phyloP scores from a whole-genome alignment of 1,139 yeast species.

The Saccharomyces hybrid region DNA sequence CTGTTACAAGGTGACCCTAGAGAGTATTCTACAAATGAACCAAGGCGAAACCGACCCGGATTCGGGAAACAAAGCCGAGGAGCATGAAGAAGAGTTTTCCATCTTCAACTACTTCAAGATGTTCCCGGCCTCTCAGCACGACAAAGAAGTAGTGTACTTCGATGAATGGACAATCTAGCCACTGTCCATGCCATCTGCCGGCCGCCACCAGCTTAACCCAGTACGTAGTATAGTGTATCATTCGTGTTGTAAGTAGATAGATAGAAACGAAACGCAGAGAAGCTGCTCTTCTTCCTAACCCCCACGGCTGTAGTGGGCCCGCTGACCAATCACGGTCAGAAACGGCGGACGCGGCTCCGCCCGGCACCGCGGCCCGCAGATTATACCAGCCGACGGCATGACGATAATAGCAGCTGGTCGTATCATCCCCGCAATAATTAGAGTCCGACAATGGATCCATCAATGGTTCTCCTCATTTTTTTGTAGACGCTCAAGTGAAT shows the following conservation, averaged over 20 bases:
- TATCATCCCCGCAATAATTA: not conserved
- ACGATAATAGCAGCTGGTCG: not conserved
- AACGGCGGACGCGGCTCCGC: not conserved
- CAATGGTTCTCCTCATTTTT: not conserved
- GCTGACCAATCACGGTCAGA: not conserved
- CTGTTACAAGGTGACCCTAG: slow-evolving; percentile 53
- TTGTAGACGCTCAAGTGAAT: not conserved
- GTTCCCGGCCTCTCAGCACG: slow-evolving; percentile 30
- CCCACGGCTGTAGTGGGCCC: not conserved
- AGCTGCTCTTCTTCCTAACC: not conserved
- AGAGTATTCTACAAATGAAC: slow-evolving; percentile 35
- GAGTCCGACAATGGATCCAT: not conserved
- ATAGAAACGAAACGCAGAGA: not conserved
- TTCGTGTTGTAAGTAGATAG: slow-evolving; percentile 2
- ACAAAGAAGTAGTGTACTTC: slow-evolving; percentile 34
- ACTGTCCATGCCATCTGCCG: not conserved
- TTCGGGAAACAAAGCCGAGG: slow-evolving; percentile 12
- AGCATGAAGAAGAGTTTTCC: slow-evolving; percentile 32
- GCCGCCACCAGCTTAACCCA: not conserved
- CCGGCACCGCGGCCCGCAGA: not conserved
- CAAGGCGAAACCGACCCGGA: slow-evolving; percentile 13
- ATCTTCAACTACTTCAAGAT: slow-evolving; percentile 32
- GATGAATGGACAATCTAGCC: slow-evolving; percentile 35
- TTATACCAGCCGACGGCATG: not conserved
- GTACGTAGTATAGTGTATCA: slow-evolving; percentile 1